Percentiles rank a stretch among this genome's conserved stretches.
phyloP scores from a whole-genome alignment of 345 rosid species.

The Lumnitzera littorea region DNA sequence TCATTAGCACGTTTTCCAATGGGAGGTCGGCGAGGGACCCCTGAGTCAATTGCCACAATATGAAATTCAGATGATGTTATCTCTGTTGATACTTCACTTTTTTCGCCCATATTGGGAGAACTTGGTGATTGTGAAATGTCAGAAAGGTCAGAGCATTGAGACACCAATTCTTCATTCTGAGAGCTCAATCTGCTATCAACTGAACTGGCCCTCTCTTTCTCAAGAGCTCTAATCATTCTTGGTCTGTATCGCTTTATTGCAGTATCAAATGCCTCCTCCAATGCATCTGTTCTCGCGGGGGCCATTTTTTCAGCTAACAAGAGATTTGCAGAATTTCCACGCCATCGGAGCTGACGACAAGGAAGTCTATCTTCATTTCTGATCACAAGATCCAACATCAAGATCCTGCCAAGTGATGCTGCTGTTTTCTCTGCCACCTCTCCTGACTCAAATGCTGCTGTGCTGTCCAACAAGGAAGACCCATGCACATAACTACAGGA shows the following conservation, averaged over 20 bases:
- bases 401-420: constrained; percentile 78
- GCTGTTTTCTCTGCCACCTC: constrained; percentile 77
- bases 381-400: constrained; percentile 87
- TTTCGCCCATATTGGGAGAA: constrained; percentile 36
- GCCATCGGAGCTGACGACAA: constrained; percentile 93
- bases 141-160: constrained; percentile 50
- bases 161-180: constrained; percentile 16
- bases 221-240: constrained; percentile 67
- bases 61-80: constrained; percentile 40
- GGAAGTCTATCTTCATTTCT: constrained; percentile 97
- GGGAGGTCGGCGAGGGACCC: constrained; percentile 97
- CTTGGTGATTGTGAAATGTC: constrained; percentile 58
- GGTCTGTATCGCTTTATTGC: constrained; percentile 71
- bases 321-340: constrained; percentile 92
- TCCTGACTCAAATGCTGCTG: constrained; percentile 59
- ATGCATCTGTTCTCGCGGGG: constrained; percentile 35
- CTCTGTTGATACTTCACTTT: constrained; percentile 48
- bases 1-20: constrained; percentile 94
- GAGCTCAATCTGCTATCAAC: constrained; percentile 54
- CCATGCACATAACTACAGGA: constrained; percentile 91
- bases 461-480: constrained; percentile 78
- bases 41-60: constrained; percentile 87
- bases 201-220: constrained; percentile 83
- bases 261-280: constrained; percentile 72
- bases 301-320: constrained; percentile 63